phyloP scores from a whole-genome alignment of 495 filamentous ascomycete species.

The Penicillium silybi region DNA sequence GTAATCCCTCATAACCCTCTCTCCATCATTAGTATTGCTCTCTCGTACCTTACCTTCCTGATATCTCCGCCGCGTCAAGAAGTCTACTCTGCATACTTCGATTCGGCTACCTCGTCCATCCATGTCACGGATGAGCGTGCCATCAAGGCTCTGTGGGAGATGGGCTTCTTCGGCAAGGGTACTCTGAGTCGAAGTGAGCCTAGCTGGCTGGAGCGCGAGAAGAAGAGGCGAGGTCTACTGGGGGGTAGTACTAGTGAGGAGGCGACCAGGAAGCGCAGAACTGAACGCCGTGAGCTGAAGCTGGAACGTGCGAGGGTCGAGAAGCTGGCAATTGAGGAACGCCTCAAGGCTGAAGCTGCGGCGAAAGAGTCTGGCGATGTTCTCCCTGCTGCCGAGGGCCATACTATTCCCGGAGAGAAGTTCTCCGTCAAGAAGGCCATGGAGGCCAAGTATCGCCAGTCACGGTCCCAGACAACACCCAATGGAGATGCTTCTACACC shows the following conservation, averaged over 20 bases:
- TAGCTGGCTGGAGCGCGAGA: constrained; percentile 83
- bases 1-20: constrained; percentile 92
- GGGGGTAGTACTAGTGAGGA: constrained; percentile 70
- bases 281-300: constrained; percentile 80
- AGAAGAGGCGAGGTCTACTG: constrained; percentile 59
- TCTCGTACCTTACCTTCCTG: constrained; percentile 69
- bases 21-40: constrained; percentile 74
- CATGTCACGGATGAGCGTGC: constrained; percentile 75
- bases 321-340: constrained; percentile 71
- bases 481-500: constrained; percentile 7
- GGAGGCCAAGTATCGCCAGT: constrained; percentile 32
- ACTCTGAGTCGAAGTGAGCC: constrained; percentile 90
- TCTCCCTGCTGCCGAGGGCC: constrained; percentile 13
- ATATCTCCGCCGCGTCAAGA: constrained; percentile 68
- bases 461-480: constrained; percentile 19
- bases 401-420: constrained; percentile 22
- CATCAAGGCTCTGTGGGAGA: constrained; percentile 83
- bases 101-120: constrained; percentile 71
- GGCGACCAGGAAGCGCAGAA: constrained; percentile 67
- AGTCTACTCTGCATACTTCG: constrained; percentile 71
- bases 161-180: constrained; percentile 95
- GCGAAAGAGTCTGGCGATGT: constrained; percentile 24
- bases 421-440: constrained; percentile 42
- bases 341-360: constrained; percentile 58
- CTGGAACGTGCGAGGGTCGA: constrained; percentile 84